Evolutionary conservation across 306 rosid genomes (phyloP).

Genomic region (Delonix regia): DNA sequence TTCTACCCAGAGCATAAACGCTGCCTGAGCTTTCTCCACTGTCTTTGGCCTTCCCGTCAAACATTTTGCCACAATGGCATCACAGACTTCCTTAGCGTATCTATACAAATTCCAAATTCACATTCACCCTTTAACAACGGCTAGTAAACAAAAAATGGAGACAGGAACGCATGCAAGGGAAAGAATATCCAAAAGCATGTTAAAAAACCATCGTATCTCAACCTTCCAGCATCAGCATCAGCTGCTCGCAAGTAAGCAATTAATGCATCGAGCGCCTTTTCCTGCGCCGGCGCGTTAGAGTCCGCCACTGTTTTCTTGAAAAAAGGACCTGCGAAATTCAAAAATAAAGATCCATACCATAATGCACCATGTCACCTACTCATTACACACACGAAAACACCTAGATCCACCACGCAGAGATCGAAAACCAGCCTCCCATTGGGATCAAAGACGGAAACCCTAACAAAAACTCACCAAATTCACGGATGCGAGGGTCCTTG

Average conservation of each 20-base stretch:
- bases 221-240: slow-evolving; percentile 97
- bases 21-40: slow-evolving; percentile 97
- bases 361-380: slow-evolving; percentile 39
- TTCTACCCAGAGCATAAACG: slow-evolving; percentile 94
- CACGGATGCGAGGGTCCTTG: slow-evolving; percentile 93
- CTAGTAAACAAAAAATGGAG: slow-evolving; percentile 4
- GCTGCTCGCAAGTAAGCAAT: slow-evolving; percentile 92
- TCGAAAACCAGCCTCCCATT: slow-evolving; percentile 18
- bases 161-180: slow-evolving; percentile 20
- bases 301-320: slow-evolving; percentile 90
- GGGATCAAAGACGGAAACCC: slow-evolving; percentile 47
- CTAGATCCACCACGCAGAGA: slow-evolving; percentile 44
- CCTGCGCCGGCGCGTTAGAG: slow-evolving; percentile 97
- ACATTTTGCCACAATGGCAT: slow-evolving; percentile 91
- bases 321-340: slow-evolving; percentile 60
- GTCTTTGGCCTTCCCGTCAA: slow-evolving; percentile 97
- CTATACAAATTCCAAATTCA: slow-evolving; percentile 44
- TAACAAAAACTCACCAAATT: slow-evolving; percentile 69
- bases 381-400: slow-evolving; percentile 6
- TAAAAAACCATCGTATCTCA: slow-evolving; percentile 5
- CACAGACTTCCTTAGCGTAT: slow-evolving; percentile 88
- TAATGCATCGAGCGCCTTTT: slow-evolving; percentile 95
- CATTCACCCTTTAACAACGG: slow-evolving; percentile 21
- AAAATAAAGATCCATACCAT: slow-evolving; percentile 40
- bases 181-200: background rate